Evolutionary conservation across 1,139 yeast species (phyloP), one percentile per base, ranked within the genome.

Genomic region (Saccharomyces hybrid): DNA sequence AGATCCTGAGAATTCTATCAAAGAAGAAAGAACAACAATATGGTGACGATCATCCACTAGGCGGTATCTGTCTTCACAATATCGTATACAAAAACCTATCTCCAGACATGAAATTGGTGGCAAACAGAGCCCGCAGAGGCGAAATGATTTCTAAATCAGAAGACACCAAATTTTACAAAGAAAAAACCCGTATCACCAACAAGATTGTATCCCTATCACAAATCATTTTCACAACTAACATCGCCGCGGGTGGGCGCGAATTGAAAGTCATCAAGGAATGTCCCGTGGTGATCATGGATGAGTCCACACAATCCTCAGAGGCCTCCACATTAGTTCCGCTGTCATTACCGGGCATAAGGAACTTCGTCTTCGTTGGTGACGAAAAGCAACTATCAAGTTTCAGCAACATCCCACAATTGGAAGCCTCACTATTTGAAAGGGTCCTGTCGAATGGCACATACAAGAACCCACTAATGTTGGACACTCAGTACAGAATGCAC

Each of bases 401-500:
- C 66, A 81, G 88, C 3, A 82, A 82, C 64, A 80, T 84, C 31
- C 85, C 83, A 55, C 81, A 77, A 60, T 72, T 82, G 59, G 81
- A 83, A 31, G 71, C 80, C 61, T 81, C 86, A 0, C 67, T 82
- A 54, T 82, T 82, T 64, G 87, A 82, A 70, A 74, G 86, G 63
- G 79, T 82, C 0, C 66, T 82, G 50, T 67, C 74, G 47, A 82
- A 82, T 66, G 84, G 82, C 1, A 74, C 85, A 1, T 83, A 82
- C 62, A 72, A 73, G 48, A 74, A 76, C 11, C 85, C 86, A 2
- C 83, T 80, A 60, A 82, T 84, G 88, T 76, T 84, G 67, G 83
- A 84, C 62, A 81, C 83, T 0, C 90, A 84, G 65, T 84, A 84
- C 65, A 78, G 90, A 72, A 83, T 83, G 88, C 88, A 83, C 65